Base-by-base conservation (phyloP, 2,329 filamentous ascomycete species). In the Basipetospora chlamydospora region DNA sequence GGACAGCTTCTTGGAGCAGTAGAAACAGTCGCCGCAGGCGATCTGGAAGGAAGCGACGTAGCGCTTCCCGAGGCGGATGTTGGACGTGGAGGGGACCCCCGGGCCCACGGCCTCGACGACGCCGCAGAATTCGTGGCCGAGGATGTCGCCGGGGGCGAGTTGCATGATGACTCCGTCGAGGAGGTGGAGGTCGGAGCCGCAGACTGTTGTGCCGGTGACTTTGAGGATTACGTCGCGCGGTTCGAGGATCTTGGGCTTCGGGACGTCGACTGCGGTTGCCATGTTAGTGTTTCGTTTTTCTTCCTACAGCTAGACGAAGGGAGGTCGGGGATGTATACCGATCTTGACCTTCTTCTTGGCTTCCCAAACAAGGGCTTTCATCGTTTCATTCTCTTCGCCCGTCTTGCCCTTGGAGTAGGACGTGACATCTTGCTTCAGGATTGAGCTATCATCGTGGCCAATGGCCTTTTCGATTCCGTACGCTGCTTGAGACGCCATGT, bases 21-120 rank as follows among this genome's bases (percentile, higher is more conserved):
- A 87, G 56, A 73, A 78, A 60, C 86, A 93, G 38, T 64, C 59
- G 6, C 70, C 70, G 42, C 71, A 76, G 0, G 84, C 81, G 49
- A 93, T 90, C 54, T 90, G 84, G 62, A 93, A 93, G 8, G 77
- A 81, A 0, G 80, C 84, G 1, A 93, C 85, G 15, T 90, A 86
- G 21, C 85, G 64, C 45, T 75, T 68, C 11, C 77, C 79, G 6
- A 62, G 55, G 41, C 73, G 56, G 33, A 77, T 53, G 3, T 66
- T 67, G 34, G 55, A 69, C 6, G 33, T 7, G 10, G 33, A 9
- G 10, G 33, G 6, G 3, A 74, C 64, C 0, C 43, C 61, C 0
- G 69, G 52, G 0, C 79, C 79, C 1, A 77, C 58, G 33, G 65
- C 57, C 23, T 70, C 66, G 3, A 66, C 68, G 15, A 71, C 50